These are phyloP conservation scores for Chlorella sp. DNA, from an alignment of 139 green algal genomes.

Conservation along the genomic window DNA sequence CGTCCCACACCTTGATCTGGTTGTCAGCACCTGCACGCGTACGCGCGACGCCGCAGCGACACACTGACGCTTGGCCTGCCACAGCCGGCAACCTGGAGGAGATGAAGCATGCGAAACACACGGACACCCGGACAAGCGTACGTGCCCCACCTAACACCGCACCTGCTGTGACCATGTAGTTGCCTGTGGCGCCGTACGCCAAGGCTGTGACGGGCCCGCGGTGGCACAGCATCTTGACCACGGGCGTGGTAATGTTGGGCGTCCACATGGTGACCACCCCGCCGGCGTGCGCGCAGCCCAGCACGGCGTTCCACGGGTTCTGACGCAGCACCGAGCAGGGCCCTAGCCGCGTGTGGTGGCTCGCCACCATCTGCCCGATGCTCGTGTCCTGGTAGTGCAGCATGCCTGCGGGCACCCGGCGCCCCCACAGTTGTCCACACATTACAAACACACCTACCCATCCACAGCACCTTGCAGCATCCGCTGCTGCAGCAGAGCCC, in stretches of 20 bases:
- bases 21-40: conserved; percentile 78
- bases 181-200: conserved; percentile 69
- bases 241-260: conserved; percentile 81
- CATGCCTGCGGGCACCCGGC: conserved; percentile 54
- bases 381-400: conserved; percentile 92
- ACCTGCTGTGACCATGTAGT: conserved; percentile 81
- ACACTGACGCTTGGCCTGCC: no score
- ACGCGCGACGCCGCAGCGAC: no score
- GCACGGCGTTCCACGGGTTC: conserved; percentile 87
- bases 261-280: conserved; percentile 92
- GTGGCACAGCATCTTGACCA: conserved; percentile 93
- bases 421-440: no score
- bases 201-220: conserved; percentile 62
- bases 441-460: no score
- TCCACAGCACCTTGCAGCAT: no score
- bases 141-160: no score
- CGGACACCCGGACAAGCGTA: no score
- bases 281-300: conserved; percentile 79
- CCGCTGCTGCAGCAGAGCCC: background rate
- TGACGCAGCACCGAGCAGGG: conserved; percentile 68
- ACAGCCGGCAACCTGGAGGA: no score
- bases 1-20: conserved; percentile 86
- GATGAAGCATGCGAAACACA: no score
- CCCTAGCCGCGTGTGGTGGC: conserved; percentile 77
- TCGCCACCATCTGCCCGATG: conserved; percentile 82